phyloP scores from a whole-genome alignment of 139 green algal genomes.

The Parachlorella kessleri region DNA sequence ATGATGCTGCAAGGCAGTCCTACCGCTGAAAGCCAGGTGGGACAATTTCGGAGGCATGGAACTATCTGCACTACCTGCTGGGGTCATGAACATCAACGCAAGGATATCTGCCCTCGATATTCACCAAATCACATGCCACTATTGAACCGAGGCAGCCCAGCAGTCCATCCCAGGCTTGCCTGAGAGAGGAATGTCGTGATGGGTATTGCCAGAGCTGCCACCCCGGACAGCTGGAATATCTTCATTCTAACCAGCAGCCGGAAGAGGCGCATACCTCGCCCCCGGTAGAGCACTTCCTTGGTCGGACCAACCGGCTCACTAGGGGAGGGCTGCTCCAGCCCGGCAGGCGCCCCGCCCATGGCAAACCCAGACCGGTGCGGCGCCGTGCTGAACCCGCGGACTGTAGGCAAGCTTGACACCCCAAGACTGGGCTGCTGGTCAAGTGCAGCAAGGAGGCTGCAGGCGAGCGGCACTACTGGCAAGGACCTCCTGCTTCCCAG shows the following conservation, averaged over 20 bases:
- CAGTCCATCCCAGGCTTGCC: background rate
- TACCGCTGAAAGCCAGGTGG: too few relatives aligned
- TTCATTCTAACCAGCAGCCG: conserved; percentile 63
- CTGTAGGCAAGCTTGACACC: background rate
- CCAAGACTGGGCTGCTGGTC: background rate
- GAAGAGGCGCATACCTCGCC: conserved; percentile 65
- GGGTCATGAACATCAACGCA: too few relatives aligned
- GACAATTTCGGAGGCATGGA: too few relatives aligned
- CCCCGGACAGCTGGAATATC: conserved; percentile 71
- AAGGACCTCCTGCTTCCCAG: too few relatives aligned
- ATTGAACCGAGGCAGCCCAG: too few relatives aligned
- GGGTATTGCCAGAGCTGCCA: conserved; percentile 35
- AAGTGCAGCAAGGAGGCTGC: background rate
- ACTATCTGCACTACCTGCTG: too few relatives aligned
- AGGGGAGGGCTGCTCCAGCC: background rate
- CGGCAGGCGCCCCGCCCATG: background rate
- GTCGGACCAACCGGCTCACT: background rate
- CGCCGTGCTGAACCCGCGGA: background rate
- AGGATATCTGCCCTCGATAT: too few relatives aligned
- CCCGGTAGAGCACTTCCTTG: conserved; percentile 66
- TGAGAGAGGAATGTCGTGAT: conserved; percentile 35
- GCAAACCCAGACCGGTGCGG: background rate
- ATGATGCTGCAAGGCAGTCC: too few relatives aligned
- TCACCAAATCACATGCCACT: too few relatives aligned
- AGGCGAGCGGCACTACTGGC: background rate